Evolutionary conservation across 1,139 yeast genomes (phyloP), one percentile per base, ranked within the genome.

Genomic region (Kodamaea fungicola): DNA sequence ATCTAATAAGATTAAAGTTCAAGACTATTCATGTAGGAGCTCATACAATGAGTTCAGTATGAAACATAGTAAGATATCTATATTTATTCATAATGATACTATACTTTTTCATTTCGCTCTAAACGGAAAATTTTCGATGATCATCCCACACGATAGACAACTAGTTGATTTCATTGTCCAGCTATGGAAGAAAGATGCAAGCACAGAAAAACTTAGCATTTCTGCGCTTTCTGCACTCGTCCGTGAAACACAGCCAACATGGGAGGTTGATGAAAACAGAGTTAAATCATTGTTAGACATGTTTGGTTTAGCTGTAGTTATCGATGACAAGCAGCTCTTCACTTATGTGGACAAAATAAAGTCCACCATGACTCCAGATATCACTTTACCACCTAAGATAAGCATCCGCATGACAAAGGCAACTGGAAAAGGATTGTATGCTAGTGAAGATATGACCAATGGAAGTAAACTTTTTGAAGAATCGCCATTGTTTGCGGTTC

Each of bases 171-270:
- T 71, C 29, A 80, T 83, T 21, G 74, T 82, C 35, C 65, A 69
- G 7, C 59, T 83, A 13, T 85, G 94, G 92, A 79, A 76, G 47
- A 71, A 72, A 42, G 88, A 83, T 49, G 80, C 88, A 2, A 60
- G 71, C 2, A 74, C 81, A 8, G 90, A 83, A 54, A 62, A 73
- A 2, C 55, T 81, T 19, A 82, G 84, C 1, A 61, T 74, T 9
- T 63, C 67, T 7, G 79, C 80, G 46, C 63, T 85, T 23, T 80
- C 75, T 44, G 67, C 64, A 1, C 51, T 72, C 16, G 66, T 86
- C 30, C 78, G 76, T 47, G 45, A 56, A 30, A 62, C 67, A 37
- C 74, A 83, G 47, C 75, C 79, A 1, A 65, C 64, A 35, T 86
- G 95, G 95, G 52, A 73, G 6, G 54, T 85, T 3, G 74, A 82